These are phyloP conservation scores for Myriosclerotinia curreyana DNA, from an alignment of 2,329 filamentous ascomycete genomes.

Conservation along the genomic window DNA sequence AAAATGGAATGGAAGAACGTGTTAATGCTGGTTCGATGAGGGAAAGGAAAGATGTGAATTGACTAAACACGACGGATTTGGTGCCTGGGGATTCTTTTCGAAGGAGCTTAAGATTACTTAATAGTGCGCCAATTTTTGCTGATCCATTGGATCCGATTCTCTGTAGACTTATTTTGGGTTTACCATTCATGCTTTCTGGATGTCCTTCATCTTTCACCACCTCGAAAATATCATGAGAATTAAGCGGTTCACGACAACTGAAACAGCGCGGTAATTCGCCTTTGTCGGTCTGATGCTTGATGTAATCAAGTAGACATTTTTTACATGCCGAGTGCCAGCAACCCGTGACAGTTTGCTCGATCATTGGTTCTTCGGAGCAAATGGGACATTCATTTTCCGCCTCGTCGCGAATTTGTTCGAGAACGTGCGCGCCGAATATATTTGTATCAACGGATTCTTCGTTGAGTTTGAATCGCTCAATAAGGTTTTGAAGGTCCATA, in stretches of 20 bases:
- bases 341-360: slow-evolving; percentile 87
- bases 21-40: slow-evolving; percentile 80
- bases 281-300: slow-evolving; percentile 79
- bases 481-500: slow-evolving; percentile 87
- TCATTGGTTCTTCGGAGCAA: slow-evolving; percentile 93
- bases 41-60: slow-evolving; percentile 94
- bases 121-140: slow-evolving; percentile 80
- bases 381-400: slow-evolving; percentile 88
- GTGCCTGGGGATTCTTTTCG: slow-evolving; percentile 63
- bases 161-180: slow-evolving; percentile 58
- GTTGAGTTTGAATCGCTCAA: slow-evolving; percentile 75
- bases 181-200: slow-evolving; percentile 44
- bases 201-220: slow-evolving; percentile 76
- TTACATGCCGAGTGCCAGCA: slow-evolving; percentile 99
- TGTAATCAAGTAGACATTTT: slow-evolving; percentile 84
- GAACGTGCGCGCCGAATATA: slow-evolving; percentile 77
- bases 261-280: slow-evolving; percentile 79
- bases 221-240: slow-evolving; percentile 82
- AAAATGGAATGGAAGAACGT: slow-evolving; percentile 67
- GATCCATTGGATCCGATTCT: slow-evolving; percentile 67
- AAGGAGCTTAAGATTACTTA: slow-evolving; percentile 69
- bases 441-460: slow-evolving; percentile 62
- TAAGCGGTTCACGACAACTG: slow-evolving; percentile 82
- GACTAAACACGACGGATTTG: slow-evolving; percentile 92
- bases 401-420: slow-evolving; percentile 89